Conservation (phyloP, 164 flowering plant genomes). For the Sextonia rubra region DNA sequence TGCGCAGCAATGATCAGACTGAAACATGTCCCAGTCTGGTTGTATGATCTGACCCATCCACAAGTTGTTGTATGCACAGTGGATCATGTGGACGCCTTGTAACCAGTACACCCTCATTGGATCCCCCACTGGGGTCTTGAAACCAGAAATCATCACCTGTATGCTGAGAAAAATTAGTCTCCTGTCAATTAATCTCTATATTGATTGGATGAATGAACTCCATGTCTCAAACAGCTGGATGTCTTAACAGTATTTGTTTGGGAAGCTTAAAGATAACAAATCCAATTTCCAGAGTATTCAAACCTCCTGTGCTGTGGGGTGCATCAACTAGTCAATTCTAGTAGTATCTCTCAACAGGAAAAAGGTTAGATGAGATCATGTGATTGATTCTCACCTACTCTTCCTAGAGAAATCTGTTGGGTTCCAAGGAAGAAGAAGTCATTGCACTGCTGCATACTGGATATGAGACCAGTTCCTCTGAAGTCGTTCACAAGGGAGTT, state of each 20-base stretch:
- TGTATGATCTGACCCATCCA: slow-evolving; percentile 93
- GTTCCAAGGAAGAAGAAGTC: slow-evolving; percentile 90
- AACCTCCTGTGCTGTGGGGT: background rate
- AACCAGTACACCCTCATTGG: slow-evolving; percentile 89
- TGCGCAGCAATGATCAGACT: slow-evolving; percentile 73
- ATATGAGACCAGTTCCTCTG: slow-evolving; percentile 68
- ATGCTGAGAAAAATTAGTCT: background rate
- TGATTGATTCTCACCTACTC: slow-evolving; percentile 58
- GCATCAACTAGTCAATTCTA: no score
- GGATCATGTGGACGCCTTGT: slow-evolving; percentile 91
- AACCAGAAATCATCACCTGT: slow-evolving; percentile 97
- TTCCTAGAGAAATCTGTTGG: slow-evolving; percentile 66
- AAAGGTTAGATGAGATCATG: background rate
- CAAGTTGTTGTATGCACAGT: slow-evolving; percentile 87
- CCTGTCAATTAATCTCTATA: background rate
- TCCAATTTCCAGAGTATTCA: background rate
- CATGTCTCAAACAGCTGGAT: background rate
- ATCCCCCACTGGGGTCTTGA: slow-evolving; percentile 86
- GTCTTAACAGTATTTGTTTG: background rate
- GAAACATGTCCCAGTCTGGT: slow-evolving; percentile 98
- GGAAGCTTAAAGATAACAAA: background rate
- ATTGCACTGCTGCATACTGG: slow-evolving; percentile 93
- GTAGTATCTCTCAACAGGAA: no score
- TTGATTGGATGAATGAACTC: background rate
- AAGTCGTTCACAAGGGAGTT: slow-evolving; percentile 66